Percentiles rank a stretch among this genome's conserved stretches.
phyloP scores from a whole-genome alignment of 2,329 filamentous ascomycete genomes.

The Ilyonectria destructans region DNA sequence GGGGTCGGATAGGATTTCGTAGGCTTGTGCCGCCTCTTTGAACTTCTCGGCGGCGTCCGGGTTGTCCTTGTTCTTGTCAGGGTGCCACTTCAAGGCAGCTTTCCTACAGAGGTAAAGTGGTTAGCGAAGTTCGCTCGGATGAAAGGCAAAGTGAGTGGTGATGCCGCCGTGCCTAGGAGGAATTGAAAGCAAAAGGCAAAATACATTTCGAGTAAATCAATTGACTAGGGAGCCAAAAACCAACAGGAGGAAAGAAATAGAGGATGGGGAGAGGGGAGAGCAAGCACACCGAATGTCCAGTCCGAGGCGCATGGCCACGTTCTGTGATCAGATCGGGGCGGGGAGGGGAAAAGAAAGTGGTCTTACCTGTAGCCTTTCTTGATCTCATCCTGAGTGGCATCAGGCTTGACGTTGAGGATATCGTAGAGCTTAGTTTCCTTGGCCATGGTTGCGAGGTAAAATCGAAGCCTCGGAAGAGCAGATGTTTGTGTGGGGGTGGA shows the following conservation, averaged over 20 bases:
- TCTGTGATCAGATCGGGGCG: constrained; percentile 1
- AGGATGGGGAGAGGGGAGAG: neutral
- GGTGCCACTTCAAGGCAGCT: constrained; percentile 91
- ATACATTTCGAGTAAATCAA: constrained; percentile 1
- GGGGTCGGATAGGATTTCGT: constrained; percentile 97
- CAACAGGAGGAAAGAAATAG: neutral
- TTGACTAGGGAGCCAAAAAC: neutral
- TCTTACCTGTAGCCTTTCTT: constrained; percentile 93
- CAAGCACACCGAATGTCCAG: constrained; percentile 10
- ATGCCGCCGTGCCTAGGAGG: neutral
- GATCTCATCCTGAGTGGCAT: constrained; percentile 92
- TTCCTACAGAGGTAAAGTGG: constrained; percentile 71
- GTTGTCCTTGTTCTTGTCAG: constrained; percentile 98
- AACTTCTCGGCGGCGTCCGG: constrained; percentile 91
- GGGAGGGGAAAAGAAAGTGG: constrained; percentile 17
- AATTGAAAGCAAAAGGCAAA: constrained; percentile 12
- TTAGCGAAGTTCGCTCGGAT: constrained; percentile 52
- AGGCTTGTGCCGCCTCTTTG: constrained; percentile 97
- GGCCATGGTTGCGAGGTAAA: constrained; percentile 76
- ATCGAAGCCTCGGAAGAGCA: constrained; percentile 22
- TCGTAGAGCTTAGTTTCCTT: constrained; percentile 98
- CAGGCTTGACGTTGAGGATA: constrained; percentile 82
- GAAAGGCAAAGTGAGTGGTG: neutral
- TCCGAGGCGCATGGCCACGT: constrained; percentile 15
- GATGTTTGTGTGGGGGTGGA: constrained; percentile 23